Percentiles rank a stretch among this genome's conserved stretches.
Conservation (phyloP, 1,284 basidiomycete species). For the Ceratobasidium sp. region DNA sequence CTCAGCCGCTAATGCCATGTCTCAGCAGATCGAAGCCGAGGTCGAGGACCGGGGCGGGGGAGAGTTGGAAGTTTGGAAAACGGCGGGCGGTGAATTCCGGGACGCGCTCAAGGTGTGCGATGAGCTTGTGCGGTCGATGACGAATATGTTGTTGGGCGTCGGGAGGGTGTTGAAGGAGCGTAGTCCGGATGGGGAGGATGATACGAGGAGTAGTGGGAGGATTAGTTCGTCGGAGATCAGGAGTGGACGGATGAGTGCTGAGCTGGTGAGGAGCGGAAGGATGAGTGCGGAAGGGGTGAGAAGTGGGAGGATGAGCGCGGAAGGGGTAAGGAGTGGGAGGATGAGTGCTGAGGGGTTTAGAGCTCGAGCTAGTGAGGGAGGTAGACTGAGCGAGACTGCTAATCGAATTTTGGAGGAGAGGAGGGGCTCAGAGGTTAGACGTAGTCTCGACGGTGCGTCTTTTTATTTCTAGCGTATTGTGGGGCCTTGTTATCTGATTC, state of each 20-base stretch:
- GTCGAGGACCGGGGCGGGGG: conserved; percentile 61
- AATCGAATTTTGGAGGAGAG: conserved; percentile 36
- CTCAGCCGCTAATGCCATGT: conserved; percentile 70
- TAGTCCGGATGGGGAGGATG: background rate
- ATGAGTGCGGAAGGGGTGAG: conserved; percentile 32
- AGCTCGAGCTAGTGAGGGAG: conserved; percentile 9
- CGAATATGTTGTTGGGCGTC: conserved; percentile 76
- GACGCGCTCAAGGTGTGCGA: conserved; percentile 78
- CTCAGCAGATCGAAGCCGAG: conserved; percentile 79
- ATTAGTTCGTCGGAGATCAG: conserved; percentile 25
- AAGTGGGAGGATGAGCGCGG: conserved; percentile 35
- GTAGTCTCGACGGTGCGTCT: conserved; percentile 40
- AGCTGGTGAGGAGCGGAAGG: conserved; percentile 12
- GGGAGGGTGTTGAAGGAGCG: conserved; percentile 74
- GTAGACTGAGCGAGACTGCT: background rate
- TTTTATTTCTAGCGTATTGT: background rate
- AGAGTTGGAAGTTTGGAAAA: conserved; percentile 72
- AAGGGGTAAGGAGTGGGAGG: conserved; percentile 20
- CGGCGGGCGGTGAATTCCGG: conserved; percentile 75
- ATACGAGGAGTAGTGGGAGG: conserved; percentile 22
- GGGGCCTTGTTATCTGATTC: conserved; percentile 18
- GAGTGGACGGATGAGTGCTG: conserved; percentile 31
- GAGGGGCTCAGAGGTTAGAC: conserved; percentile 26
- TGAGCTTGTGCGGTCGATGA: conserved; percentile 78
- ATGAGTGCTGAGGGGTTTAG: conserved; percentile 40